A percentile compares a stretch with the other conserved stretches of the same genome.
phyloP scores from a whole-genome alignment of 352 stramenopile species.

The Phytophthora aleatoria region DNA sequence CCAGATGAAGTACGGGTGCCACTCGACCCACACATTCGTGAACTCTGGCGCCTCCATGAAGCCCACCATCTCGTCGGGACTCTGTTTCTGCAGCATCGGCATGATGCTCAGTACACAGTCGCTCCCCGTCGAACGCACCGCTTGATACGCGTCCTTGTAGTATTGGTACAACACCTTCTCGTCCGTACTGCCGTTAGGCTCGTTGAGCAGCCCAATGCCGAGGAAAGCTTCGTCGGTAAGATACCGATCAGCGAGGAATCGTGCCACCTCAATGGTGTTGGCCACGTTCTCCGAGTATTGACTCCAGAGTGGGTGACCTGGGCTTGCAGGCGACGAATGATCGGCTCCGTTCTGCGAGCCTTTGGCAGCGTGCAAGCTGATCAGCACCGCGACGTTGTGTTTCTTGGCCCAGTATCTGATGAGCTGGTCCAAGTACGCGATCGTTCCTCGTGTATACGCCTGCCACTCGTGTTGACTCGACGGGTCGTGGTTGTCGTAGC shows the following conservation, averaged over 20 bases:
- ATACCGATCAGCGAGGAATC: constrained; percentile 70
- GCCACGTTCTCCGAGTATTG: constrained; percentile 66
- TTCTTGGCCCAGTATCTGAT: constrained; percentile 50
- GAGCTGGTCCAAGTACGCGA: constrained; percentile 54
- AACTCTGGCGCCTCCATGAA: constrained; percentile 57
- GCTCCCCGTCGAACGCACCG: constrained; percentile 57
- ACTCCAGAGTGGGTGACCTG: constrained; percentile 55
- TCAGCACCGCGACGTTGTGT: constrained; percentile 59
- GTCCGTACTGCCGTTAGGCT: constrained; percentile 55
- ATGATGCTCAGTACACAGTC: constrained; percentile 70
- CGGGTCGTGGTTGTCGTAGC: constrained; percentile 44
- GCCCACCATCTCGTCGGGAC: constrained; percentile 52
- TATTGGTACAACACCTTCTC: constrained; percentile 64
- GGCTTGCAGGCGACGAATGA: constrained; percentile 42
- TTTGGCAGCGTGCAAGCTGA: constrained; percentile 57
- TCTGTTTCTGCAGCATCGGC: constrained; percentile 69
- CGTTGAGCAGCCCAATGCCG: constrained; percentile 75
- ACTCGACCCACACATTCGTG: constrained; percentile 85
- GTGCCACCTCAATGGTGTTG: constrained; percentile 53
- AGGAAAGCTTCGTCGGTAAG: constrained; percentile 68
- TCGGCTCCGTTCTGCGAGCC: constrained; percentile 62
- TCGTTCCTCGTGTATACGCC: constrained; percentile 40
- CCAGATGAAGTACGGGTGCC: constrained; percentile 85
- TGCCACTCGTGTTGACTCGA: constrained; percentile 42
- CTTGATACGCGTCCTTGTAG: constrained; percentile 73